Evolutionary conservation across 257 asterid genomes (phyloP).

Genomic region (Solanum sejunctum): DNA sequence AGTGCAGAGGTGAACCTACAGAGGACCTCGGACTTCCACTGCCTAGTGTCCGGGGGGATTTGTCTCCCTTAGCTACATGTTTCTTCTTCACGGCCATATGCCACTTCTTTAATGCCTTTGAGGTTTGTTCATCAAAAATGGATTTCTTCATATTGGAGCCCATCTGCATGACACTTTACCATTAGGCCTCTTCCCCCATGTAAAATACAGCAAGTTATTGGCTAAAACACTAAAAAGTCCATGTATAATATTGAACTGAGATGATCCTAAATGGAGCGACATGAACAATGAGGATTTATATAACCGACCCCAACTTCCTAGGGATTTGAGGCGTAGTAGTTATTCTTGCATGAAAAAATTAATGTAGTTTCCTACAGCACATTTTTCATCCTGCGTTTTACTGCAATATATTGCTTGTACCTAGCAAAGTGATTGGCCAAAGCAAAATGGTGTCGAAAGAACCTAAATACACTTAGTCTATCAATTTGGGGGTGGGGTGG

Average conservation of each 20-base stretch:
- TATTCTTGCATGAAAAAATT: not conserved
- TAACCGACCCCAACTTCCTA: not conserved
- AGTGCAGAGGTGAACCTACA: slow-evolving; percentile 51
- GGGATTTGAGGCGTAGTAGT: not conserved
- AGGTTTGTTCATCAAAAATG: slow-evolving; percentile 86
- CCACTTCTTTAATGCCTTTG: slow-evolving; percentile 88
- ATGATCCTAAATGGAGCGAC: not conserved
- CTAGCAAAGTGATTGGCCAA: not conserved
- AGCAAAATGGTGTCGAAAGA: not conserved
- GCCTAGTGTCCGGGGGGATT: slow-evolving; percentile 34
- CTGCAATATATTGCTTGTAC: not conserved
- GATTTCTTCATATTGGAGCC: slow-evolving; percentile 78
- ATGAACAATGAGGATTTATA: not conserved
- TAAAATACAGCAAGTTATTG: not conserved
- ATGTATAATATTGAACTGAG: not conserved
- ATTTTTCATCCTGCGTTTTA: not conserved
- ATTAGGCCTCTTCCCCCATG: not conserved
- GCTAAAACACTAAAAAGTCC: not conserved
- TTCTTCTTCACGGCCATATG: slow-evolving; percentile 81
- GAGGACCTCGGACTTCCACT: slow-evolving; percentile 65
- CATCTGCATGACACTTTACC: slow-evolving; percentile 25
- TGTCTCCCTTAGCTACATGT: slow-evolving; percentile 31
- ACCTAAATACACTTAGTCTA: not conserved
- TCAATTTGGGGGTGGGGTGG: not conserved
- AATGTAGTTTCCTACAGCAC: not conserved